Evolutionary conservation across 257 asterid genomes (phyloP).

Genomic region (Rehmannia glutinosa): DNA sequence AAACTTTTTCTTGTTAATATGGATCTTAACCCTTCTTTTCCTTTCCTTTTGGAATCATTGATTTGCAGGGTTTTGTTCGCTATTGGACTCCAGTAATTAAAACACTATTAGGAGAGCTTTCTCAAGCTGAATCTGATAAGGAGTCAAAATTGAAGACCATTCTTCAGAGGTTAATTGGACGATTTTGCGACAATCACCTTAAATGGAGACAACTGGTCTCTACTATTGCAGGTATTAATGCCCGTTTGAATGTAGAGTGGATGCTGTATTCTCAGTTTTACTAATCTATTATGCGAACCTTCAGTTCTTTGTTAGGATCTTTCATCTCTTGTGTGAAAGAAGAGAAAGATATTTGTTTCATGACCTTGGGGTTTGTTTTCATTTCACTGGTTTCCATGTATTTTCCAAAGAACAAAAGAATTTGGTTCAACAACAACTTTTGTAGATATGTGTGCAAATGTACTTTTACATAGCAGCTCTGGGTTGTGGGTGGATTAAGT

Average conservation of each 20-base stretch:
- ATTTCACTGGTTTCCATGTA: neutral
- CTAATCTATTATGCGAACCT: conserved; percentile 3
- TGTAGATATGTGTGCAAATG: neutral
- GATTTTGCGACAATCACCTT: conserved; percentile 66
- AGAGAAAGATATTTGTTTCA: conserved; percentile 6
- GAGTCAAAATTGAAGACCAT: conserved; percentile 80
- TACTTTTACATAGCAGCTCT: neutral
- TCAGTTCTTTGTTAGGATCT: conserved; percentile 3
- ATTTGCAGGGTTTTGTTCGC: conserved; percentile 75
- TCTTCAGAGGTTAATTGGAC: conserved; percentile 72
- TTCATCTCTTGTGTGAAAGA: neutral
- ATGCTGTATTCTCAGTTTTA: conserved; percentile 8
- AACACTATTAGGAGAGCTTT: conserved; percentile 60
- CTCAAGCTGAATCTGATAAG: conserved; percentile 84
- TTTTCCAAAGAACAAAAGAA: neutral
- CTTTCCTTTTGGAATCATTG: conserved; percentile 4
- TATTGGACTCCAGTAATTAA: conserved; percentile 85
- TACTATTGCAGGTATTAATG: conserved; percentile 65
- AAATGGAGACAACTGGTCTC: conserved; percentile 87
- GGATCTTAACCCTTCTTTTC: neutral
- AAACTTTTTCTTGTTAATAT: neutral
- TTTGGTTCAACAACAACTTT: neutral
- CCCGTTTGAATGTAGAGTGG: conserved; percentile 17
- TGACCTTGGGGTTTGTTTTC: neutral
- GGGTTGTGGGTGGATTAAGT: neutral